Evolutionary conservation across 164 flowering plant species (phyloP), one percentile per base, ranked within the genome.

Genomic region (Protea cynaroides): DNA sequence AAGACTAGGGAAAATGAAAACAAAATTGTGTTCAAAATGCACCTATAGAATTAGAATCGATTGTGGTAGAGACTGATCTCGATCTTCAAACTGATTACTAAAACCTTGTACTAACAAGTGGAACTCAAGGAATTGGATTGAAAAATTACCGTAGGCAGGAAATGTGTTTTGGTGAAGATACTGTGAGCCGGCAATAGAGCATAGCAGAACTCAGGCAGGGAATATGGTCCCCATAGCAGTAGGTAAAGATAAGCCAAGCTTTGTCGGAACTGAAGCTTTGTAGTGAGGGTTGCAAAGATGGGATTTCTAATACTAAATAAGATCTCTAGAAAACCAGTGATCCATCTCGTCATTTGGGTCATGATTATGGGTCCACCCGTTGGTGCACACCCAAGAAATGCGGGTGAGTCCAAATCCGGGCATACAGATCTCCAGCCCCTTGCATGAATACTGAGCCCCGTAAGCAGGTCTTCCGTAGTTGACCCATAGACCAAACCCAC

Each of bases 401-500:
- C 79, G 8, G 77, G 76, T 37, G 79, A 82, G 12, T 79, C 72
- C 0, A 80, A 84, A 1, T 66, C 40, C 24, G 46, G 62, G 13
- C 46, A 69, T 0, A 17, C 54, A 0, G 85, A 71, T 55, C 23
- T 65, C 85, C 89, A 86, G 0, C 89, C 94, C 46, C 36, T 76
- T 4, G 64, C 50, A 55, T 88, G 91, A 54, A 88, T 84, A 21
- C 19, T 52, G 6, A 81, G 24, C 7, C 91, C 86, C 0, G 95
- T 84, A 17, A 79, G 67, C 0, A 79, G 44, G 52, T 88, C 91
- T 56, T 84, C 90, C 0, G 77, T 63, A 11, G 69, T 17, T 0
- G 89, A 78, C 38, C 90, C 95, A 59, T 88, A 84, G 0, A 74
- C 34, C 85, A 77, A 84, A 8, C 95, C 95, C 34, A 80, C 52